These are phyloP conservation scores for Cyberlindnera galapagoensis DNA, from an alignment of 805 yeast genomes.

Conservation along the genomic window DNA sequence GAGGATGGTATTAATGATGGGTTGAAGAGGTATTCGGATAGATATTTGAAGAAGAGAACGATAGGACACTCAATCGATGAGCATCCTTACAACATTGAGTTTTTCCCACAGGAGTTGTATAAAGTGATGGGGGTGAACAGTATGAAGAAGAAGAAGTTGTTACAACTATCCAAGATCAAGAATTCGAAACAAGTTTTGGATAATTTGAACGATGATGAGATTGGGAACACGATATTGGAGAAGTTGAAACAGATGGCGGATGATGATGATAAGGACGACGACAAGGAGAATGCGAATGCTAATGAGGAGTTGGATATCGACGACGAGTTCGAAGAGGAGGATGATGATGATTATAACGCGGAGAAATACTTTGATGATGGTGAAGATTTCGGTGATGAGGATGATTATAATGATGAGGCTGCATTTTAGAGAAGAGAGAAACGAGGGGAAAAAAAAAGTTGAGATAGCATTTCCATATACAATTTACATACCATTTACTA, in stretches of 20 bases:
- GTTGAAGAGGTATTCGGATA: conserved; percentile 75
- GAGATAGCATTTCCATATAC: too few relatives aligned
- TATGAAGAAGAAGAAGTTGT: conserved; percentile 43
- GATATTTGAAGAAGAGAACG: conserved; percentile 62
- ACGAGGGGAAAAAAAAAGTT: too few relatives aligned
- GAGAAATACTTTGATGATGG: conserved; percentile 61
- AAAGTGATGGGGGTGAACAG: conserved; percentile 60
- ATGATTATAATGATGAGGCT: conserved; percentile 53
- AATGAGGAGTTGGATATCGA: conserved; percentile 37
- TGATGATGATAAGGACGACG: conserved; percentile 38
- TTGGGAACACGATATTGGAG: conserved; percentile 35
- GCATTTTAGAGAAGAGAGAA: too few relatives aligned
- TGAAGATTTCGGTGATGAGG: conserved; percentile 41
- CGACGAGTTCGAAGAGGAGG: conserved; percentile 54
- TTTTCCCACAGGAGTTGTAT: conserved; percentile 76
- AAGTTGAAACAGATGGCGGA: conserved; percentile 44
- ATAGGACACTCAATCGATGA: conserved; percentile 69
- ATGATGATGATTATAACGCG: conserved; percentile 59
- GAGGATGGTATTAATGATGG: conserved; percentile 54
- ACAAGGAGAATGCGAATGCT: conserved; percentile 22
- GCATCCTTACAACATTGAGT: conserved; percentile 63
- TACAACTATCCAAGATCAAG: conserved; percentile 33
- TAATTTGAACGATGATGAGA: conserved; percentile 21
- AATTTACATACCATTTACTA: too few relatives aligned
- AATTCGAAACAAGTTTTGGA: conserved; percentile 21